These are phyloP conservation scores for Conringia planisiliqua DNA, from an alignment of 345 rosid species.

Conservation along the genomic window DNA sequence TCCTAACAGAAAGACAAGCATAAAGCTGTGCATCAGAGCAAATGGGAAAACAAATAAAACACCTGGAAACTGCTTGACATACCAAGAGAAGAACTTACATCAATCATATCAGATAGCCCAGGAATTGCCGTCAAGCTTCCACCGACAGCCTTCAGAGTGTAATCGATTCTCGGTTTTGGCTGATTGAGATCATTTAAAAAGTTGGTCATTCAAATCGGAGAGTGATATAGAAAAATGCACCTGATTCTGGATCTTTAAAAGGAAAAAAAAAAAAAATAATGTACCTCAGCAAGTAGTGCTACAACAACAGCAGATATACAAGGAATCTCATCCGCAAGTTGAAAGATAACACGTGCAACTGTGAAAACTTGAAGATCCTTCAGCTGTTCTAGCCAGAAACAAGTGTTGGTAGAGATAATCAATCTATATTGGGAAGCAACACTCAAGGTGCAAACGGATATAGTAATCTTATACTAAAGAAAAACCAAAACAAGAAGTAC, in stretches of 20 bases:
- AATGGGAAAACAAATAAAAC: neutral
- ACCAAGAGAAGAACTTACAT: slow-evolving; percentile 53
- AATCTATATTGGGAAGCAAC: neutral
- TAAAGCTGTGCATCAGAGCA: neutral
- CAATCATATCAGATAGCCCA: slow-evolving; percentile 95
- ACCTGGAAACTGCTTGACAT: neutral
- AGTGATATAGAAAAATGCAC: slow-evolving; percentile 1
- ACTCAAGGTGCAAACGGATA: neutral
- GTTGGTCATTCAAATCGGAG: slow-evolving; percentile 11
- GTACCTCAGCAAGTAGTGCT: slow-evolving; percentile 94
- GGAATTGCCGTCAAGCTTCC: slow-evolving; percentile 98
- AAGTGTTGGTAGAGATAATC: neutral
- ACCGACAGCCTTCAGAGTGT: slow-evolving; percentile 94
- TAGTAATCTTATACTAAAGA: neutral
- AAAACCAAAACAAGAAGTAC: neutral
- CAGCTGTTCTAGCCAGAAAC: slow-evolving; percentile 54
- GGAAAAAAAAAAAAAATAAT: neutral
- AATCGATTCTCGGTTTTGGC: slow-evolving; percentile 97
- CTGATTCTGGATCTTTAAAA: neutral
- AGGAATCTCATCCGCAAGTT: slow-evolving; percentile 97
- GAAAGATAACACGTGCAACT: slow-evolving; percentile 90
- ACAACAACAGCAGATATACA: slow-evolving; percentile 97
- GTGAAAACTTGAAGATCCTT: slow-evolving; percentile 98
- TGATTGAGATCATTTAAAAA: slow-evolving; percentile 37
- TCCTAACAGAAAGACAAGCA: slow-evolving; percentile 51